Conservation (phyloP, 2,329 filamentous ascomycete species). For the Verticillium isaacii region DNA sequence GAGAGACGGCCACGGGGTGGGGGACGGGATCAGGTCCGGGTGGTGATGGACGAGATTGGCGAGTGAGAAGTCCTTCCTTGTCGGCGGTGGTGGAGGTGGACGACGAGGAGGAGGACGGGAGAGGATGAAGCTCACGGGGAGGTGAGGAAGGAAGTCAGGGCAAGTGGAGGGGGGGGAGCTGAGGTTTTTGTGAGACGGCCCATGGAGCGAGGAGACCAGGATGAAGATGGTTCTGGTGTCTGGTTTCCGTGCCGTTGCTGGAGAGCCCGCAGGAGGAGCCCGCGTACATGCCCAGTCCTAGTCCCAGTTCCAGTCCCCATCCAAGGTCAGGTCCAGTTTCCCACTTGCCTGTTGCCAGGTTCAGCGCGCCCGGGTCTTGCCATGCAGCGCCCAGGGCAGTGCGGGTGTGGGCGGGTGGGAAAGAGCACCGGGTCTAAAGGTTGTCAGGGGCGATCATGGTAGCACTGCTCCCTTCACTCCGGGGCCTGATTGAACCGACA, state of each 20-base stretch:
- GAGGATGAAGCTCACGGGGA: slow-evolving; percentile 1
- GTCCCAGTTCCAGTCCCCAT: neutral
- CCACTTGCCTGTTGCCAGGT: neutral
- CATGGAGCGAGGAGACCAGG: slow-evolving; percentile 1
- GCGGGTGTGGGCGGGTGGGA: slow-evolving; percentile 1
- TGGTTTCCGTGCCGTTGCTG: neutral
- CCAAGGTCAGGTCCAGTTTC: neutral
- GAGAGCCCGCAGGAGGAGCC: neutral
- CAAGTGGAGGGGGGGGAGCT: slow-evolving; percentile 1
- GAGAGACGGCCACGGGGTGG: neutral
- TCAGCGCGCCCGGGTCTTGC: neutral
- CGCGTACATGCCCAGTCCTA: neutral
- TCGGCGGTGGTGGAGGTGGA: neutral
- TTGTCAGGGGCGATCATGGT: slow-evolving; percentile 6
- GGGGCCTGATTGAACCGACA: neutral
- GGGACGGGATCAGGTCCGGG: neutral
- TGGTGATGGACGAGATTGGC: neutral
- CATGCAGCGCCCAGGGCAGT: neutral
- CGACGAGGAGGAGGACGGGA: neutral
- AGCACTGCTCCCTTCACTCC: neutral
- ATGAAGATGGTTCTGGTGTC: slow-evolving; percentile 2
- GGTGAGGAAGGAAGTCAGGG: neutral
- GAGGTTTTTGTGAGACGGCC: slow-evolving; percentile 4
- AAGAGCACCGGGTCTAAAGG: neutral
- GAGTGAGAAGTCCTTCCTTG: neutral